Percentiles rank a stretch among this genome's conserved stretches.
Conservation (phyloP, 768 basidiomycete species). For the Lactifluus hygrophoroides region DNA sequence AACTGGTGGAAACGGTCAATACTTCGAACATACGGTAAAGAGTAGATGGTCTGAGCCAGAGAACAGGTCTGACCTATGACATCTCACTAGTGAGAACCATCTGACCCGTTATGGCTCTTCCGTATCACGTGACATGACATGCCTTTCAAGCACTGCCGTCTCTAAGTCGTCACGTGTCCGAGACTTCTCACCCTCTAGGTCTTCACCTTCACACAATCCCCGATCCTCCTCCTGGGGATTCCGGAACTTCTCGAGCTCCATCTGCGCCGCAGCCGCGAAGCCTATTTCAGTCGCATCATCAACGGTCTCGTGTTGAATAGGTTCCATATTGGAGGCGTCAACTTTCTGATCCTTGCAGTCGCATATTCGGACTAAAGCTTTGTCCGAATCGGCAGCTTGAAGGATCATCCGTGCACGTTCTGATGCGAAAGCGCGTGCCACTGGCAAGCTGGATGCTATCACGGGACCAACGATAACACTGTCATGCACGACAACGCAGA, state of each 20-base stretch:
- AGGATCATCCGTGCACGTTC: slow-evolving; percentile 52
- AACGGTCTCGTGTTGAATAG: slow-evolving; percentile 9
- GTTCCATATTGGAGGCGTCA: slow-evolving; percentile 3
- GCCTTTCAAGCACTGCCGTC: not conserved
- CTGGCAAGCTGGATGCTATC: slow-evolving; percentile 42
- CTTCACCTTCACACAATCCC: slow-evolving; percentile 12
- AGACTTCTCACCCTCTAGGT: not conserved
- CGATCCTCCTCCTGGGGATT: slow-evolving; percentile 18
- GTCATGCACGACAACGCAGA: slow-evolving; percentile 54
- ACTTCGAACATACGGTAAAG: not conserved
- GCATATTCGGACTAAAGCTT: slow-evolving; percentile 37
- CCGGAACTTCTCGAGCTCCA: slow-evolving; percentile 21
- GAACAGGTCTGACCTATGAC: not conserved
- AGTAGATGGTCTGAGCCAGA: not conserved
- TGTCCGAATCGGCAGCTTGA: slow-evolving; percentile 37
- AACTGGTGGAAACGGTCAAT: not conserved
- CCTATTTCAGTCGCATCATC: slow-evolving; percentile 43
- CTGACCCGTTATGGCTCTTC: not conserved
- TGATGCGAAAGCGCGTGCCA: slow-evolving; percentile 63
- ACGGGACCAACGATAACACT: slow-evolving; percentile 51
- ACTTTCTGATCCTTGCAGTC: slow-evolving; percentile 28
- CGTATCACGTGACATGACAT: not conserved
- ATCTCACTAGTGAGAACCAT: not conserved
- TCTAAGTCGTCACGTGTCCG: not conserved
- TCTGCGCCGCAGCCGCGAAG: slow-evolving; percentile 37